Conservation (phyloP, 1,284 basidiomycete genomes). For the Cutaneotrichosporon dermatis region DNA sequence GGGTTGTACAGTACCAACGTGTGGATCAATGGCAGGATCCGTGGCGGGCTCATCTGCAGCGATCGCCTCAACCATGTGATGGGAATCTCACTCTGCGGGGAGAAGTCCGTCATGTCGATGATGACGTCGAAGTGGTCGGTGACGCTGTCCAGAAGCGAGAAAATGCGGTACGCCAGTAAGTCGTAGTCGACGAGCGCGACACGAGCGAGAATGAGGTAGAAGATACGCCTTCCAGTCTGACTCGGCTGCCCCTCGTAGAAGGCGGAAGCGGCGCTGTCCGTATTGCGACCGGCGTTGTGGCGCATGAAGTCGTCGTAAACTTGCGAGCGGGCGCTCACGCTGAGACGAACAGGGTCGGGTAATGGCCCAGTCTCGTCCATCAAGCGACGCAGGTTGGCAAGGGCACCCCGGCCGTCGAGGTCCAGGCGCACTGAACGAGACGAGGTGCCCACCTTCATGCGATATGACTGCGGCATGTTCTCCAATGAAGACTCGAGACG, state of each 20-base stretch:
- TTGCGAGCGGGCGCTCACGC: conserved; percentile 53
- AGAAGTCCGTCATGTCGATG: conserved; percentile 76
- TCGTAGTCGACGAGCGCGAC: conserved; percentile 82
- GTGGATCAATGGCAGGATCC: conserved; percentile 34
- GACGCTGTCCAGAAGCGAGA: conserved; percentile 58
- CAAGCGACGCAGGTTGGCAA: conserved; percentile 68
- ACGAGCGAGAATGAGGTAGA: conserved; percentile 58
- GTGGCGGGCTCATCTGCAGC: conserved; percentile 66
- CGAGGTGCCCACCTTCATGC: conserved; percentile 14
- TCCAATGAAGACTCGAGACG: conserved; percentile 32
- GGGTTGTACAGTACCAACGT: conserved; percentile 70
- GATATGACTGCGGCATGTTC: conserved; percentile 30
- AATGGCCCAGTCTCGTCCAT: conserved; percentile 72
- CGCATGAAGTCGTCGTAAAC: conserved; percentile 58
- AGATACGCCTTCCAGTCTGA: conserved; percentile 48
- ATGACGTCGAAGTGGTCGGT: conserved; percentile 63
- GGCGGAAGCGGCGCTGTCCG: conserved; percentile 60
- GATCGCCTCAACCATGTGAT: conserved; percentile 75
- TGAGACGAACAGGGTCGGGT: conserved; percentile 61
- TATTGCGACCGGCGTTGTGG: conserved; percentile 61
- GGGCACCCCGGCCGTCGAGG: conserved; percentile 65
- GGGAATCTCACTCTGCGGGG: conserved; percentile 69
- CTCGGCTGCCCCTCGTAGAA: conserved; percentile 61
- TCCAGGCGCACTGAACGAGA: conserved; percentile 45
- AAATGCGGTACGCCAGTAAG: conserved; percentile 72